Conservation (phyloP, 202 grass and related monocot genomes). For the Bolboschoenoplectus hybrid region DNA sequence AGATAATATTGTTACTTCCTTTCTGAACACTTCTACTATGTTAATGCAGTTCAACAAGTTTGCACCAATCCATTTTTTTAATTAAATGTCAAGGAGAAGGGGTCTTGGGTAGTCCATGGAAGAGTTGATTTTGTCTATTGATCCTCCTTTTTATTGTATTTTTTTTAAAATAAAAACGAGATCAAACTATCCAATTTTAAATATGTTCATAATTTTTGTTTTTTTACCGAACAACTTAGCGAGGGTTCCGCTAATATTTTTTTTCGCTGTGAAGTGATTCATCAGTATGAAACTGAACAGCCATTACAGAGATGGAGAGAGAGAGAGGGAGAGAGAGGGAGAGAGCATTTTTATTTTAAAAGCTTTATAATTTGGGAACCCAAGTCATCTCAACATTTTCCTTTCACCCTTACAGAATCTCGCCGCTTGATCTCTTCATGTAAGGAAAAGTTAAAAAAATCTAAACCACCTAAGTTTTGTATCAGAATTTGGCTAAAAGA, state of each 20-base stretch:
- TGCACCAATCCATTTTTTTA: background rate
- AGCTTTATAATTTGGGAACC: constrained; percentile 4
- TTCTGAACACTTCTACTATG: background rate
- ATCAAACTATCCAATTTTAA: too few species aligned
- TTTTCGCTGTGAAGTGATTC: background rate
- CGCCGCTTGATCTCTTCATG: background rate
- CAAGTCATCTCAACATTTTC: background rate
- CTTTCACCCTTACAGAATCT: background rate
- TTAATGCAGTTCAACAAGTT: constrained; percentile 1
- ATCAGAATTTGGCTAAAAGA: constrained; percentile 20
- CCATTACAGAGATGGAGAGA: background rate
- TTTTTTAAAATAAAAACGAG: background rate
- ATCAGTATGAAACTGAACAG: background rate
- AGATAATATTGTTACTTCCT: background rate
- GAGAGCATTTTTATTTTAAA: background rate
- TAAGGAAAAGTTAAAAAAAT: background rate
- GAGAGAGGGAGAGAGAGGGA: background rate
- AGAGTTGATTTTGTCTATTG: background rate
- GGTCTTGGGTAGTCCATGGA: background rate
- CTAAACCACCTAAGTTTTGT: background rate
- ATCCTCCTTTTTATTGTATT: background rate
- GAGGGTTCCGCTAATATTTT: background rate
- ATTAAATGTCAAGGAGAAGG: background rate
- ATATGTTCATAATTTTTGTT: background rate
- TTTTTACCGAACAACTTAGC: background rate